Percentiles rank a stretch among this genome's conserved stretches.
These are phyloP conservation scores for Uronychia setigera DNA, from an alignment of 73 alveolate species.

Conservation along the genomic window DNA sequence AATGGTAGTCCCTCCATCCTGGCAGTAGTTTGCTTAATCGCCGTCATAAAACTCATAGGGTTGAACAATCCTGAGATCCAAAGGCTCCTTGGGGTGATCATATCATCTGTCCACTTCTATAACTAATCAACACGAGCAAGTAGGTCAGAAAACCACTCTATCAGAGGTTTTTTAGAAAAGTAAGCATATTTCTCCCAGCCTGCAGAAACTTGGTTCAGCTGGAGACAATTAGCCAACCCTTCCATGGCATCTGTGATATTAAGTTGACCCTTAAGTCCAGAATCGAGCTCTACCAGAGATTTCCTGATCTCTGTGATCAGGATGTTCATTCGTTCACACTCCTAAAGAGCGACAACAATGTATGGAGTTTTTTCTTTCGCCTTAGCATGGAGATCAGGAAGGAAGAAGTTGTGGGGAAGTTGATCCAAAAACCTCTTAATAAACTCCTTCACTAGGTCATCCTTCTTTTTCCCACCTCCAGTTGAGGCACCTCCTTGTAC, in stretches of 20 bases:
- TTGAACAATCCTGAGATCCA: constrained; percentile 94
- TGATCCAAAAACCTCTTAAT: constrained; percentile 82
- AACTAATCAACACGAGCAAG: constrained; percentile 91
- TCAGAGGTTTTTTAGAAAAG: constrained; percentile 97
- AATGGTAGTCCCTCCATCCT: constrained; percentile 93
- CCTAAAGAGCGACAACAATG: constrained; percentile 97
- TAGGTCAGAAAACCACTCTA: constrained; percentile 97
- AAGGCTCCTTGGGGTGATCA: constrained; percentile 89
- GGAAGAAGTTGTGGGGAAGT: constrained; percentile 86
- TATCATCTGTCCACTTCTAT: constrained; percentile 93
- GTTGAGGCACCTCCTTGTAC: constrained; percentile 92
- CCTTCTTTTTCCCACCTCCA: constrained; percentile 80
- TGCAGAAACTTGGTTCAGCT: constrained; percentile 91
- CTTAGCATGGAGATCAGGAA: constrained; percentile 76
- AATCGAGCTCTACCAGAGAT: constrained; percentile 97
- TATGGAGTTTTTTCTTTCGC: constrained; percentile 92
- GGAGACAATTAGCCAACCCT: constrained; percentile 78
- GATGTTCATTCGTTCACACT: constrained; percentile 98
- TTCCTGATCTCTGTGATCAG: constrained; percentile 90
- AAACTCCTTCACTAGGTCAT: constrained; percentile 85
- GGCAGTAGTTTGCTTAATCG: constrained; percentile 96
- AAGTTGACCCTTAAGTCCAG: constrained; percentile 99
- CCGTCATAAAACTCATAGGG: constrained; percentile 96
- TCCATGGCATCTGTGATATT: constrained; percentile 99
- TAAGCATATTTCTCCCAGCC: constrained; percentile 99